Evolutionary conservation across 805 yeast species (phyloP).

Genomic region (Blastobotrys parvus): DNA sequence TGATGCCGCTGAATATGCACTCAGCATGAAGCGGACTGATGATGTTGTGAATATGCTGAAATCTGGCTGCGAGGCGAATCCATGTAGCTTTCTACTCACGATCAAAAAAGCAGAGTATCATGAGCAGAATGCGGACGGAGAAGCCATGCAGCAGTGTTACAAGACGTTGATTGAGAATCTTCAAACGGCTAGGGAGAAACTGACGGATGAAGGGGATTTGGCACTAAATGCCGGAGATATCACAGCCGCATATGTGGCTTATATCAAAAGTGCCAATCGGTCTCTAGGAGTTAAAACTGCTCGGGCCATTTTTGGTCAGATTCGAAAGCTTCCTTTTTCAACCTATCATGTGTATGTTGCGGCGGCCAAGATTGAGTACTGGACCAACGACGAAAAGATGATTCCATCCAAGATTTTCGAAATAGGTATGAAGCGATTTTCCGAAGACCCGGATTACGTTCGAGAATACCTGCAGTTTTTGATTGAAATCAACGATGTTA

Average conservation of each 20-base stretch:
- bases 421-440: constrained; percentile 56
- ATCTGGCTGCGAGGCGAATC: constrained; percentile 55
- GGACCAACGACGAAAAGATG: constrained; percentile 46
- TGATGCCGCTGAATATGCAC: constrained; percentile 37
- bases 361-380: constrained; percentile 72
- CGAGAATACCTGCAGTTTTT: constrained; percentile 65
- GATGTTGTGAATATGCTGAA: constrained; percentile 38
- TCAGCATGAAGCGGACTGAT: constrained; percentile 28
- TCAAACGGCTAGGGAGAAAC: constrained; percentile 25
- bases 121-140: constrained; percentile 49
- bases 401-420: constrained; percentile 73
- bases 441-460: constrained; percentile 52
- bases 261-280: constrained; percentile 67
- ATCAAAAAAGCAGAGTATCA: constrained; percentile 60
- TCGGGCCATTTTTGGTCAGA: constrained; percentile 58
- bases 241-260: constrained; percentile 59
- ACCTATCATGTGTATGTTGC: constrained; percentile 75
- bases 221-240: constrained; percentile 33
- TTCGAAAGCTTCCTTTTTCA: constrained; percentile 52
- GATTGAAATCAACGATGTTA: constrained; percentile 57
- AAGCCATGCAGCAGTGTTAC: constrained; percentile 43
- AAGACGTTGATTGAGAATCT: constrained; percentile 43
- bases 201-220: constrained; percentile 10
- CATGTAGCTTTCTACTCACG: constrained; percentile 57
- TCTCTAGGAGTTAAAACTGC: constrained; percentile 61